These are phyloP conservation scores for Melampsora allii-populina DNA, from an alignment of 1,284 basidiomycete species.

Conservation along the genomic window DNA sequence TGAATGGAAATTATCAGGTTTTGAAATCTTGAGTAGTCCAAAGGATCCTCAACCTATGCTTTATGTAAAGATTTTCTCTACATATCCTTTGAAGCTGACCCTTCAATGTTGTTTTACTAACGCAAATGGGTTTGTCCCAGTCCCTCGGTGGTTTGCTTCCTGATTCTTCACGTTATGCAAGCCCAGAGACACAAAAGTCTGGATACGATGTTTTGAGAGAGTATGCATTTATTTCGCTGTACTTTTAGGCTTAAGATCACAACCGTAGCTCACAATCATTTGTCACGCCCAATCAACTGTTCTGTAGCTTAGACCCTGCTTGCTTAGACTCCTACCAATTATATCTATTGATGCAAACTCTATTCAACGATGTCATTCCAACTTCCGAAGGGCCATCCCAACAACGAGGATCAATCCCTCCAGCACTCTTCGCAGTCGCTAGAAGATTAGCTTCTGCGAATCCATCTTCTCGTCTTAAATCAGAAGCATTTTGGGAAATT, in stretches of 20 bases:
- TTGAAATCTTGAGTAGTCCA: constrained; percentile 79
- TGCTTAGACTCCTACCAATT: constrained; percentile 79
- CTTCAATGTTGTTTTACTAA: not conserved
- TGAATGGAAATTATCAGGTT: constrained; percentile 94
- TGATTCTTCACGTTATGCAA: constrained; percentile 54
- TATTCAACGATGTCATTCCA: constrained; percentile 70
- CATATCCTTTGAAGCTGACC: not conserved
- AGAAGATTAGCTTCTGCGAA: constrained; percentile 87
- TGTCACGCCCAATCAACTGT: not conserved
- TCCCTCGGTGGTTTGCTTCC: constrained; percentile 49
- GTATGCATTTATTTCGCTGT: constrained; percentile 56
- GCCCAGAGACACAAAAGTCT: constrained; percentile 85
- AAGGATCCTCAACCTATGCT: constrained; percentile 71
- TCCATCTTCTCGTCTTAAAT: constrained; percentile 70
- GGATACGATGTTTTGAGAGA: constrained; percentile 81
- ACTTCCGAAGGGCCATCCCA: constrained; percentile 54
- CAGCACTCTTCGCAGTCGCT: constrained; percentile 70
- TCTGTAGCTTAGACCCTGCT: constrained; percentile 63
- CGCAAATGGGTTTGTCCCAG: constrained; percentile 6
- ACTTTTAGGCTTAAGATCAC: no score
- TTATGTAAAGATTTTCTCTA: constrained; percentile 63
- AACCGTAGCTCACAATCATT: no score
- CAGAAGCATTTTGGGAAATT: constrained; percentile 69
- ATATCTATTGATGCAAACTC: constrained; percentile 73
- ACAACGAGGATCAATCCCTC: constrained; percentile 70